These are phyloP conservation scores for Bipolaris victoriae DNA, from an alignment of 2,329 filamentous ascomycete genomes.

Conservation along the genomic window DNA sequence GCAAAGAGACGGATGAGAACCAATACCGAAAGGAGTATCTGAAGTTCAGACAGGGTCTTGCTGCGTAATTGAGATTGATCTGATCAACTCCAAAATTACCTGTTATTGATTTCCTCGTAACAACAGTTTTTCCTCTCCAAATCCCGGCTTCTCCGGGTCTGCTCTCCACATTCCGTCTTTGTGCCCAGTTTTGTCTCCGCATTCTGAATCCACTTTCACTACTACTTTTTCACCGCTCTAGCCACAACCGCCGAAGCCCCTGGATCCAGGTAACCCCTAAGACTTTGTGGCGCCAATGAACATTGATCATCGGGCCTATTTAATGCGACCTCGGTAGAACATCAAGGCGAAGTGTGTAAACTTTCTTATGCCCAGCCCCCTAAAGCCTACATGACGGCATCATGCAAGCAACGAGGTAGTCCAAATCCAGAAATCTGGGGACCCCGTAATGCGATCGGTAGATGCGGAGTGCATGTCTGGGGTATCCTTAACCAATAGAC, in stretches of 20 bases:
- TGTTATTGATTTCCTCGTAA: neutral
- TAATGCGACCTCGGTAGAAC: neutral
- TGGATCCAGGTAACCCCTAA: neutral
- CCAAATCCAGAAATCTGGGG: neutral
- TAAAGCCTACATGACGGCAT: neutral
- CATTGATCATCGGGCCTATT: neutral
- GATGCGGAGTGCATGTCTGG: neutral
- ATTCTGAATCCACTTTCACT: neutral
- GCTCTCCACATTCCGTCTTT: neutral
- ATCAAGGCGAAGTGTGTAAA: neutral
- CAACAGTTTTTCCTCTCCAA: neutral
- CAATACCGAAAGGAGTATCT: constrained; percentile 80
- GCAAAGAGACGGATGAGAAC: constrained; percentile 77
- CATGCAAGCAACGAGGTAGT: neutral
- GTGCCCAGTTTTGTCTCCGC: neutral
- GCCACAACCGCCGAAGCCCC: neutral
- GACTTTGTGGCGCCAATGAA: neutral
- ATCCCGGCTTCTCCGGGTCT: neutral
- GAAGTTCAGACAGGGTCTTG: constrained; percentile 29
- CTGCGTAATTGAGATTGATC: constrained; percentile 10
- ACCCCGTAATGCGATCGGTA: neutral
- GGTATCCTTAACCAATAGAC: neutral
- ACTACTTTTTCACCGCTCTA: neutral
- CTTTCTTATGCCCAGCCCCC: neutral
- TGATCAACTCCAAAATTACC: neutral